Evolutionary conservation across 139 green algal genomes (phyloP).

Genomic region (Zygnema cylindricum): DNA sequence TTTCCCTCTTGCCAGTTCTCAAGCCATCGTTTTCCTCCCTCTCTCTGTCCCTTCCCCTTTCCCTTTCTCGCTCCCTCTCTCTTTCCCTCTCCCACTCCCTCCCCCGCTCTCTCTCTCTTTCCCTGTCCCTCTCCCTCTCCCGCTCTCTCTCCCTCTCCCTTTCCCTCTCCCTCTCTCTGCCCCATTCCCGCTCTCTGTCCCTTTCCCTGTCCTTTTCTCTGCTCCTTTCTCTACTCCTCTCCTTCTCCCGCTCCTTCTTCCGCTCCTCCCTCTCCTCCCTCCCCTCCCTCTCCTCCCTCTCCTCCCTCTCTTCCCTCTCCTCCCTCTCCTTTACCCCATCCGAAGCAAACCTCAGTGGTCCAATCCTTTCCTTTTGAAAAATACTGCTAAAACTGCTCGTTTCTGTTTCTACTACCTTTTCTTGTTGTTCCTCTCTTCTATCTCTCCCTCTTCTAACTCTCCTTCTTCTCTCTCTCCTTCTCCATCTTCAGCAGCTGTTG

Average conservation of each 20-base stretch:
- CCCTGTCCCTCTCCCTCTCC: conserved; percentile 7
- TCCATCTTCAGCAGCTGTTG: not conserved
- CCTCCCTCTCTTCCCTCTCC: not conserved
- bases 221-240: not conserved
- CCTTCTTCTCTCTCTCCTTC: not conserved
- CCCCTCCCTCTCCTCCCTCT: not conserved
- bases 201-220: not conserved
- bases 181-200: not conserved
- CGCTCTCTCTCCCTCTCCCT: not conserved
- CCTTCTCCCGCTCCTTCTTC: not conserved
- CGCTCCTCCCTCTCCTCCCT: not conserved
- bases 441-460: not conserved
- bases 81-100: conserved; percentile 13
- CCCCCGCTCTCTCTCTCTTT: conserved; percentile 2
- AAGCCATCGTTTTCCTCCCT: not conserved
- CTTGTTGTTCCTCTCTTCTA: too few species aligned
- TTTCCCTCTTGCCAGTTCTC: too few species aligned
- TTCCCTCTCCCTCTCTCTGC: conserved; percentile 35
- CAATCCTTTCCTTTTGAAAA: too few species aligned
- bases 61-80: not conserved
- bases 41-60: conserved; percentile 8
- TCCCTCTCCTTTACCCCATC: not conserved
- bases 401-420: too few species aligned
- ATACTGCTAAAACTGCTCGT: too few species aligned
- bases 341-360: too few species aligned